A percentile compares a stretch with the other conserved stretches of the same genome.
These are phyloP conservation scores for Byssoonygena ceratinophila DNA, from an alignment of 2,329 filamentous ascomycete genomes.

Conservation along the genomic window DNA sequence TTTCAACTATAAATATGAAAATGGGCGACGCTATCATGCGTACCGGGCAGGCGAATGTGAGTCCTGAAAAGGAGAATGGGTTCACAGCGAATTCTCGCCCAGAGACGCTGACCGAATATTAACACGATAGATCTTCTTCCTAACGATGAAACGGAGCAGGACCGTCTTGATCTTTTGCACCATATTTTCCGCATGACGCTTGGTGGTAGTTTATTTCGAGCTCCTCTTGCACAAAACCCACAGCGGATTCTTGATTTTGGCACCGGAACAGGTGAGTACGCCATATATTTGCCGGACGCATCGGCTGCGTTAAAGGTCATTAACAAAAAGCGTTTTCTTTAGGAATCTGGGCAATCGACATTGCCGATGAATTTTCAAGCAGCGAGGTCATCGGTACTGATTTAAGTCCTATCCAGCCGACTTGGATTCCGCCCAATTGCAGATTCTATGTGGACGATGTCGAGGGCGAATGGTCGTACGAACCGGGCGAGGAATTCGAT, in stretches of 20 bases:
- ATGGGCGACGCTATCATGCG: conserved; percentile 14
- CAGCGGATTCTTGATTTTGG: conserved; percentile 42
- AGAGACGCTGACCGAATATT: not conserved
- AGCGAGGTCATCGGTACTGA: conserved; percentile 31
- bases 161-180: conserved; percentile 40
- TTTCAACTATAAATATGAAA: conserved; percentile 14
- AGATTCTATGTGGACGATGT: conserved; percentile 54
- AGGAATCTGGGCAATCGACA: conserved; percentile 37
- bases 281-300: too few relatives aligned
- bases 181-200: conserved; percentile 43
- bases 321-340: too few relatives aligned
- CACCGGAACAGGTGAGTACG: conserved; percentile 28
- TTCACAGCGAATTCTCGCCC: too few relatives aligned
- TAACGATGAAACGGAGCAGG: conserved; percentile 16
- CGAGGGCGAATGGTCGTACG: conserved; percentile 49
- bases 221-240: conserved; percentile 29
- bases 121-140: conserved; percentile 6
- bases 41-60: conserved; percentile 14
- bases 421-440: conserved; percentile 48
- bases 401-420: conserved; percentile 19
- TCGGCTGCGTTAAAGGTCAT: too few relatives aligned
- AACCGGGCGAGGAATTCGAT: conserved; percentile 43
- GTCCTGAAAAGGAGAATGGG: not conserved
- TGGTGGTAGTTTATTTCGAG: conserved; percentile 28
- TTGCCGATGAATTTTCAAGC: conserved; percentile 32